Evolutionary conservation across 2,329 filamentous ascomycete genomes (phyloP).

Genomic region (Esteya vermicola): DNA sequence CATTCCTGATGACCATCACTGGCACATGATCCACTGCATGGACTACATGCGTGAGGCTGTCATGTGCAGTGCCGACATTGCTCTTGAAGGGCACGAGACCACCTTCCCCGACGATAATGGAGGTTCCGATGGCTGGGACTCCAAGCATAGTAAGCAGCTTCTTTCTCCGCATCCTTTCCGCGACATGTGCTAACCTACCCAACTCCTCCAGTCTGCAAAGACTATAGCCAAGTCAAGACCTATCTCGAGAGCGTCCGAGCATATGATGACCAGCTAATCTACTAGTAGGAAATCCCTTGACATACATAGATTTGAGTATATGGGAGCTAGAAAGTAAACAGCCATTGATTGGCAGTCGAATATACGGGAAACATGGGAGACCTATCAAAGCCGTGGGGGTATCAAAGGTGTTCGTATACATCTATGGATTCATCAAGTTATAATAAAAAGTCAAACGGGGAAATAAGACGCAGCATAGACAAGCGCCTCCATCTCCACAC

Average conservation of each 20-base stretch:
- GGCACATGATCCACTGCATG: constrained; percentile 35
- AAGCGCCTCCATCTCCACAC: too few relatives aligned
- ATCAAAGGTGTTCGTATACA: too few relatives aligned
- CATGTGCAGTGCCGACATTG: constrained; percentile 30
- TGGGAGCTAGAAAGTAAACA: too few relatives aligned
- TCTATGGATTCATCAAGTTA: too few relatives aligned
- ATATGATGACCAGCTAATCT: constrained; percentile 29
- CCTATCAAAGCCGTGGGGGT: too few relatives aligned
- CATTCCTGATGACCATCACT: constrained; percentile 28
- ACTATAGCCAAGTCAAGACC: constrained; percentile 24
- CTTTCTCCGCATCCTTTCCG: background rate
- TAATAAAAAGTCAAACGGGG: too few relatives aligned
- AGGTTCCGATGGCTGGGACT: constrained; percentile 31
- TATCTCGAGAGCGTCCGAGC: constrained; percentile 29
- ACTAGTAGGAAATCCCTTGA: constrained; percentile 15
- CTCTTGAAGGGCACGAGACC: constrained; percentile 29
- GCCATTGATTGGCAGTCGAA: too few relatives aligned
- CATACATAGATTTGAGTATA: too few relatives aligned
- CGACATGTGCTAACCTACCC: too few relatives aligned
- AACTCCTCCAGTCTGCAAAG: constrained; percentile 23
- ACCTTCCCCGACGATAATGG: constrained; percentile 31
- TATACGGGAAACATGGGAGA: too few relatives aligned
- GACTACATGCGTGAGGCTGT: constrained; percentile 32
- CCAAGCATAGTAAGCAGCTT: constrained; percentile 27
- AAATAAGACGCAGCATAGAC: too few relatives aligned